Conservation (phyloP, 2,329 filamentous ascomycete genomes). For the Phialemonium atrogriseum region DNA sequence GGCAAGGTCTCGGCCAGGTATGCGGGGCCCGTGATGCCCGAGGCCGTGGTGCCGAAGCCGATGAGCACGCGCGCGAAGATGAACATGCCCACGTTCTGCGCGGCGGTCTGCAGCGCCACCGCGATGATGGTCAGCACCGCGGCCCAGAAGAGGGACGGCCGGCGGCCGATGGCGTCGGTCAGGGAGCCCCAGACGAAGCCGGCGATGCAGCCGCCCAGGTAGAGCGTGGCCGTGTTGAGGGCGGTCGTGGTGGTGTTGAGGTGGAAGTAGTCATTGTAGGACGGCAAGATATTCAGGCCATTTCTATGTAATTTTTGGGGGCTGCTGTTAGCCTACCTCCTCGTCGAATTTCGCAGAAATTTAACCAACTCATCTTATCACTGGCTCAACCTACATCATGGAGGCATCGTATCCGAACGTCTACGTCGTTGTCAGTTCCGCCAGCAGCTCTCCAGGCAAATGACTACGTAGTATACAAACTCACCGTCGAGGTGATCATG, state of each 20-base stretch:
- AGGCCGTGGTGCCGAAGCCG: conserved; percentile 24
- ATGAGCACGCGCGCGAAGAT: conserved; percentile 29
- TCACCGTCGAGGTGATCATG: conserved; percentile 1
- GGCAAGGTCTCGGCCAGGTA: conserved; percentile 5
- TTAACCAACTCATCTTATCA: background rate
- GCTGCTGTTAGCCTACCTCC: too few species aligned
- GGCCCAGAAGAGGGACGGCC: conserved; percentile 15
- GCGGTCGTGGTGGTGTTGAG: conserved; percentile 3
- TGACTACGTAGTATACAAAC: background rate
- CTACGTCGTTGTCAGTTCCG: conserved; percentile 2
- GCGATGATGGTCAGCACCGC: conserved; percentile 26
- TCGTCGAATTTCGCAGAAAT: background rate
- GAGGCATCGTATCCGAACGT: conserved; percentile 5
- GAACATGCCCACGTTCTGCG: conserved; percentile 37
- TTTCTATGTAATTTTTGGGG: background rate
- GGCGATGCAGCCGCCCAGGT: conserved; percentile 3
- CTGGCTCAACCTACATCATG: conserved; percentile 1
- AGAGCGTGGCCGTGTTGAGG: conserved; percentile 1
- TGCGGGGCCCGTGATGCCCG: background rate
- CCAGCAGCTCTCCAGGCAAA: conserved; percentile 1
- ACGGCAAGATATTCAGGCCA: conserved; percentile 4
- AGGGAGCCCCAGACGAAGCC: conserved; percentile 6
- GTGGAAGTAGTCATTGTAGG: conserved; percentile 4
- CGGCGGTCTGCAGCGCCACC: conserved; percentile 30
- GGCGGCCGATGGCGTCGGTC: conserved; percentile 28